phyloP scores from a whole-genome alignment of 208 protist species.

The Acanthamoeba healyi region DNA sequence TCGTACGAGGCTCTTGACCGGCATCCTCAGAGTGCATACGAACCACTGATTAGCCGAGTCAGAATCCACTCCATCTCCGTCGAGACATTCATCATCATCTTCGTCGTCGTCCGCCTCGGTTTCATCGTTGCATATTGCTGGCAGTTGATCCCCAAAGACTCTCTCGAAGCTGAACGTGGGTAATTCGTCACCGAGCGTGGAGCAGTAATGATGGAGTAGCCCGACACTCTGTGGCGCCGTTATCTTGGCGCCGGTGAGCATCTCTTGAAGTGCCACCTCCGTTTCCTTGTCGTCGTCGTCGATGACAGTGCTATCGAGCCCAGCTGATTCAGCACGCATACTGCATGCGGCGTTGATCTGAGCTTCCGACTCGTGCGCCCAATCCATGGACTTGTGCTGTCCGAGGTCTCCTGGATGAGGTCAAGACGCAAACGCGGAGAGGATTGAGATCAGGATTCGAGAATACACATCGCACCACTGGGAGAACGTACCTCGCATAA shows the following conservation, averaged over 20 bases:
- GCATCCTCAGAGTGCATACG: neutral
- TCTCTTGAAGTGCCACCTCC: neutral
- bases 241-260: conserved; percentile 48
- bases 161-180: neutral
- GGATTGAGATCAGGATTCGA: too few species aligned
- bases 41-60: neutral
- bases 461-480: too few species aligned
- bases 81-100: neutral
- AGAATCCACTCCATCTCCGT: neutral
- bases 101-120: neutral
- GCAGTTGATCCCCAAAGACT: neutral
- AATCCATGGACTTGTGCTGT: neutral
- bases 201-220: neutral
- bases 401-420: neutral
- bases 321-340: neutral
- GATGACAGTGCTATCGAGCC: too few species aligned
- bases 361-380: neutral
- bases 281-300: too few species aligned
- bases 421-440: too few species aligned
- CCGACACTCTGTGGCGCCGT: neutral
- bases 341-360: neutral
- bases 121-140: neutral
- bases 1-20: neutral
- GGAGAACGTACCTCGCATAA: neutral
- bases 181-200: neutral